These are phyloP conservation scores for Penicillium sp. DNA, from an alignment of 2,329 filamentous ascomycete species.

Conservation along the genomic window DNA sequence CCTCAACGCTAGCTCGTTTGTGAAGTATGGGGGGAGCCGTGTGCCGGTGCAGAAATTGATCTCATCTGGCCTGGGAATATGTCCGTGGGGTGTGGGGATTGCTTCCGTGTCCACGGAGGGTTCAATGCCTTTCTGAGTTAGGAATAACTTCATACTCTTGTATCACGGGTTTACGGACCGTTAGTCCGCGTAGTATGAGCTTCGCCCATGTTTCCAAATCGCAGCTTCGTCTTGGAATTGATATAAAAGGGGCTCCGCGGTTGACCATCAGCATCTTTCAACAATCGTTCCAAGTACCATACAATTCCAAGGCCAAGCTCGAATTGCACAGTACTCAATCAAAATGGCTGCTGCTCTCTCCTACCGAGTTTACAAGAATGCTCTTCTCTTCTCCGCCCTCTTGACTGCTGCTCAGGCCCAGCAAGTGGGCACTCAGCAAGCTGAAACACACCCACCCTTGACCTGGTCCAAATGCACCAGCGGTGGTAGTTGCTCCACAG, in stretches of 20 bases:
- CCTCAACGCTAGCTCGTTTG: neutral
- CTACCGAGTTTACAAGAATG: constrained; percentile 12
- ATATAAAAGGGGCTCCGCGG: constrained; percentile 9
- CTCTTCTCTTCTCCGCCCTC: constrained; percentile 31
- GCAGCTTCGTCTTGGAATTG: neutral
- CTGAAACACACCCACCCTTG: constrained; percentile 50
- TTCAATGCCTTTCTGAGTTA: constrained; percentile 12
- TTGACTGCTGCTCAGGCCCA: constrained; percentile 27
- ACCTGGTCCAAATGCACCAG: constrained; percentile 54
- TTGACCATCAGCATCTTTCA: neutral
- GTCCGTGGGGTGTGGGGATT: constrained; percentile 2
- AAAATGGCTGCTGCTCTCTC: constrained; percentile 14
- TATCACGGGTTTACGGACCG: constrained; percentile 14
- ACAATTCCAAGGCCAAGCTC: neutral
- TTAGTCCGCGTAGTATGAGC: constrained; percentile 3
- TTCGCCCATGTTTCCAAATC: neutral
- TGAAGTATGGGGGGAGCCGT: constrained; percentile 1
- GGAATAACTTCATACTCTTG: neutral
- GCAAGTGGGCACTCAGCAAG: constrained; percentile 30
- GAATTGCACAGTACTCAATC: neutral
- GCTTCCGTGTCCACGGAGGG: constrained; percentile 24
- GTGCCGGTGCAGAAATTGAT: constrained; percentile 3
- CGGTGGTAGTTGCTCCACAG: constrained; percentile 48
- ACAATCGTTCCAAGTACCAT: neutral
- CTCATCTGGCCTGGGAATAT: constrained; percentile 1